phyloP scores from a whole-genome alignment of 805 yeast genomes.

The Candida golubevii region DNA sequence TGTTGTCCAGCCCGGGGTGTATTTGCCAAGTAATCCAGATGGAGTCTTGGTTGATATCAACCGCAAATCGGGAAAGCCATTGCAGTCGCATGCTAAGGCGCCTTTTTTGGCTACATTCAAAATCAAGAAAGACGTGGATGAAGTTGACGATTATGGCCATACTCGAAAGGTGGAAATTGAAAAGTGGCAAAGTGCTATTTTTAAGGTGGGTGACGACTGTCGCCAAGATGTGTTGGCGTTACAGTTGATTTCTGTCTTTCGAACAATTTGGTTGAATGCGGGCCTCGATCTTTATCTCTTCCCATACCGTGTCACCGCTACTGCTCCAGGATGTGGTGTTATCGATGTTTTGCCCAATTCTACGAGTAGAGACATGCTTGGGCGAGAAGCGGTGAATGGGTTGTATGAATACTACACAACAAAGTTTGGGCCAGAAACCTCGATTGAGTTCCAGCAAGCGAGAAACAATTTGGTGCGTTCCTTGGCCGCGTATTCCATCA shows the following conservation, averaged over 20 bases:
- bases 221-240: constrained; percentile 94
- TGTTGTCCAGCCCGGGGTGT: constrained; percentile 73
- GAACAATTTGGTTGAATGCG: constrained; percentile 81
- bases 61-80: constrained; percentile 86
- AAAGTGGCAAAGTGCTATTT: constrained; percentile 91
- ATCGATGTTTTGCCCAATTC: constrained; percentile 96
- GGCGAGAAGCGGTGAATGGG: constrained; percentile 98
- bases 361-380: constrained; percentile 95
- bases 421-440: constrained; percentile 91
- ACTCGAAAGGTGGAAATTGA: constrained; percentile 43
- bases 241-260: constrained; percentile 86
- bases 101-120: constrained; percentile 97
- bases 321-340: constrained; percentile 99
- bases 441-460: constrained; percentile 86
- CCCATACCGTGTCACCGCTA: constrained; percentile 95
- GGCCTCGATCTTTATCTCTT: constrained; percentile 89
- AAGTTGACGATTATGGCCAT: constrained; percentile 38
- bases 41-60: constrained; percentile 91
- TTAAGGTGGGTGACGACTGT: constrained; percentile 99
- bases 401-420: constrained; percentile 86
- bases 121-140: constrained; percentile 56
- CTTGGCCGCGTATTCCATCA: constrained; percentile 89
- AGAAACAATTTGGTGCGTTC: constrained; percentile 91
- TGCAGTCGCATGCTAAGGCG: constrained; percentile 98
- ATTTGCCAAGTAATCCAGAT: constrained; percentile 94